Percentiles rank a stretch among this genome's conserved stretches.
phyloP scores from a whole-genome alignment of 1,284 basidiomycete species.

The Cryptococcus sp. region DNA sequence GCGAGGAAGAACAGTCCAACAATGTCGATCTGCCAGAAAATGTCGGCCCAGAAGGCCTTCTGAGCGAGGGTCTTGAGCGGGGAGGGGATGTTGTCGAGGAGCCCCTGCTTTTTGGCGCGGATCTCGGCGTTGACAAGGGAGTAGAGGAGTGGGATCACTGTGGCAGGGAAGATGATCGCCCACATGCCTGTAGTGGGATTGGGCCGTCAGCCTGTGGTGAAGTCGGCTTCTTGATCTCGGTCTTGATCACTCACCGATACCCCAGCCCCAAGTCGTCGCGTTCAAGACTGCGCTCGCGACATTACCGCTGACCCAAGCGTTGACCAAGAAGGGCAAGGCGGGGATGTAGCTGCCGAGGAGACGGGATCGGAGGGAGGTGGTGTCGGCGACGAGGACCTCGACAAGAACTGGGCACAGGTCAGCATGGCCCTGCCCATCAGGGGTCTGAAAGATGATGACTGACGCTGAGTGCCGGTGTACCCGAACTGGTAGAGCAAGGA shows the following conservation, averaged over 20 bases:
- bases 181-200: constrained; percentile 37
- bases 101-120: constrained; percentile 32
- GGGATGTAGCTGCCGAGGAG: constrained; percentile 52
- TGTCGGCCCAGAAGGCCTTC: constrained; percentile 27
- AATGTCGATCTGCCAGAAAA: constrained; percentile 51
- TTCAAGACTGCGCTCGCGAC: constrained; percentile 38
- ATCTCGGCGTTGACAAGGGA: constrained; percentile 39
- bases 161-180: constrained; percentile 51
- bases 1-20: constrained; percentile 48
- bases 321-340: constrained; percentile 49
- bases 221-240: not conserved
- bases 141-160: constrained; percentile 40
- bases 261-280: constrained; percentile 44
- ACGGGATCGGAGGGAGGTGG: constrained; percentile 48
- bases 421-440: no score
- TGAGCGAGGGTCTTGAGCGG: constrained; percentile 25
- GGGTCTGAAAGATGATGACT: constrained; percentile 1
- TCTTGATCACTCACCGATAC: constrained; percentile 16
- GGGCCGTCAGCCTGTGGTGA: no score
- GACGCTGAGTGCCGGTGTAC: constrained; percentile 29
- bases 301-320: constrained; percentile 49
- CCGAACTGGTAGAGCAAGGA: constrained; percentile 46
- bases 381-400: constrained; percentile 51
- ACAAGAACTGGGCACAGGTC: constrained; percentile 27
- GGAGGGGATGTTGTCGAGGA: constrained; percentile 35